Evolutionary conservation across 345 rosid genomes (phyloP).

Genomic region (Limnanthes douglasii): DNA sequence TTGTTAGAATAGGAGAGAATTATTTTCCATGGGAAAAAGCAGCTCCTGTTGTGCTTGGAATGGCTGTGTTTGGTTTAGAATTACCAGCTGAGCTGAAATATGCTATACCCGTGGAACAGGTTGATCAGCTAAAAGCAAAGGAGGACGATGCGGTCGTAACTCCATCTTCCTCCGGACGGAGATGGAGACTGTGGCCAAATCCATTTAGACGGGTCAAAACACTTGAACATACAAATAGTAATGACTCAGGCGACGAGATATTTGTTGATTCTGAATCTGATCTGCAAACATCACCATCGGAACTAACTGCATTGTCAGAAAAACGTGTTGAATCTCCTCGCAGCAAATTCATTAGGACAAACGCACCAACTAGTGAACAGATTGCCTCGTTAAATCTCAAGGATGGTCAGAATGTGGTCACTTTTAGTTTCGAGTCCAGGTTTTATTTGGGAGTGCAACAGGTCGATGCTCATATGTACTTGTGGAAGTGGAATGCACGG

Average conservation of each 20-base stretch:
- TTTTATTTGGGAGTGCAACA: constrained; percentile 27
- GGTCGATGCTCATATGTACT: constrained; percentile 90
- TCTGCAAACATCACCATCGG: constrained; percentile 21
- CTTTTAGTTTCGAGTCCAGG: constrained; percentile 80
- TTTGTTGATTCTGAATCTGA: constrained; percentile 69
- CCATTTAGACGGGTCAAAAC: constrained; percentile 79
- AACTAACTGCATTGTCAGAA: constrained; percentile 14
- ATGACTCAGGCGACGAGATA: constrained; percentile 47
- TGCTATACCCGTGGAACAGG: constrained; percentile 45
- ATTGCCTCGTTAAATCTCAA: constrained; percentile 77
- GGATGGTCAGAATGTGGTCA: constrained; percentile 77
- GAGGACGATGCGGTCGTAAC: constrained; percentile 23
- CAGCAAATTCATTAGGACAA: constrained; percentile 59
- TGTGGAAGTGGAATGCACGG: constrained; percentile 88
- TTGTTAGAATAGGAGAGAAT: constrained; percentile 34
- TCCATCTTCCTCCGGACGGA: constrained; percentile 37
- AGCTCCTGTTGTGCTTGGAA: constrained; percentile 63
- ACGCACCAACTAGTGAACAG: constrained; percentile 77
- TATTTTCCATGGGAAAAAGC: constrained; percentile 78
- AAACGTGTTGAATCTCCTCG: constrained; percentile 36
- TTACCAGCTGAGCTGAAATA: constrained; percentile 40
- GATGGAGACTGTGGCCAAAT: constrained; percentile 86
- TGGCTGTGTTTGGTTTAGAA: constrained; percentile 55
- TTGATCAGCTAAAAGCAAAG: constrained; percentile 18
- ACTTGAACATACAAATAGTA: constrained; percentile 43